These are phyloP conservation scores for Linum tenue DNA, from an alignment of 345 rosid species.

Conservation along the genomic window DNA sequence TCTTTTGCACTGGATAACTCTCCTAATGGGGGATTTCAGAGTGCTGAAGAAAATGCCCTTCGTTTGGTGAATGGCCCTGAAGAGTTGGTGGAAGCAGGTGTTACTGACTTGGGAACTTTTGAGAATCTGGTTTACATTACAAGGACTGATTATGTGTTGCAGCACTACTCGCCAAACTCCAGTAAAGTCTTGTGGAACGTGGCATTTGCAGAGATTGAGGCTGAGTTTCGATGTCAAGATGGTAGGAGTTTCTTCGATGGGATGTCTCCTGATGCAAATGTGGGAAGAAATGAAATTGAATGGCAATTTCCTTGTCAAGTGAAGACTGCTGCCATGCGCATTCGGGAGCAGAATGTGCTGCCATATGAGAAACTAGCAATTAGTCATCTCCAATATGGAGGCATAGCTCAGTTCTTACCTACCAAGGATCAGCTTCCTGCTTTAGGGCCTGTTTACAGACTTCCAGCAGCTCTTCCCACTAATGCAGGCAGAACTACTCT, in stretches of 20 bases:
- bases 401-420: slow-evolving; percentile 8
- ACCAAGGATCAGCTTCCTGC: slow-evolving; percentile 10
- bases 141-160: slow-evolving; percentile 20
- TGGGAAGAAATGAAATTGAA: not conserved
- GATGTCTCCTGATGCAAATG: not conserved
- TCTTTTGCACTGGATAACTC: slow-evolving; percentile 8
- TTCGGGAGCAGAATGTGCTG: not conserved
- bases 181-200: slow-evolving; percentile 20
- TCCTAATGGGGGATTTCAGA: slow-evolving; percentile 1
- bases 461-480: slow-evolving; percentile 39
- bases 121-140: slow-evolving; percentile 19
- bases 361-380: not conserved
- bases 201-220: slow-evolving; percentile 24
- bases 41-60: slow-evolving; percentile 8
- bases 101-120: slow-evolving; percentile 10
- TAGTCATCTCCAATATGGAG: not conserved
- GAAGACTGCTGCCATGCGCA: not conserved
- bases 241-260: slow-evolving; percentile 7
- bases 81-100: slow-evolving; percentile 3
- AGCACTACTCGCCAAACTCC: slow-evolving; percentile 18
- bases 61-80: slow-evolving; percentile 7
- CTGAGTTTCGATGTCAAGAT: slow-evolving; percentile 18
- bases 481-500: slow-evolving; percentile 16
- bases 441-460: slow-evolving; percentile 24
- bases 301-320: slow-evolving; percentile 4